These are phyloP conservation scores for Sarocladium strictum DNA, from an alignment of 2,329 filamentous ascomycete genomes.

Conservation along the genomic window DNA sequence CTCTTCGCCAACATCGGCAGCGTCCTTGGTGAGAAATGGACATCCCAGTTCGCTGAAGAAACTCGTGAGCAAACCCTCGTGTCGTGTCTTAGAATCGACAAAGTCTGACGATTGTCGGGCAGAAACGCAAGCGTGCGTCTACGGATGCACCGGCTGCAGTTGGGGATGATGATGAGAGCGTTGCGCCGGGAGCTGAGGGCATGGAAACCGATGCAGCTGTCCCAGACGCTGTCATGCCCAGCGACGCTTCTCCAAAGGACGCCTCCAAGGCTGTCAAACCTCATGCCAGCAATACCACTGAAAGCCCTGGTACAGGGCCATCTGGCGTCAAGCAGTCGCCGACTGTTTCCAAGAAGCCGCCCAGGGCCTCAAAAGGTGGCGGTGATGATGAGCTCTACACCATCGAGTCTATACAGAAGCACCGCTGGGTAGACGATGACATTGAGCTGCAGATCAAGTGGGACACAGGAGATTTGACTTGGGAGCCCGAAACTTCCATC, in stretches of 20 bases:
- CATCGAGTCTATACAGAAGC: background rate
- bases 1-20: background rate
- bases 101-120: no score
- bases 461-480: conserved; percentile 23
- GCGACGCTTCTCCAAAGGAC: no score
- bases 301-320: background rate
- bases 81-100: background rate
- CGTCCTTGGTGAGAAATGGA: background rate
- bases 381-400: background rate
- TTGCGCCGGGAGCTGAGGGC: no score
- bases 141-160: background rate
- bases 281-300: background rate
- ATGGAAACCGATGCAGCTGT: no score
- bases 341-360: background rate
- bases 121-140: background rate
- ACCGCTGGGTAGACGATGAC: conserved; percentile 23
- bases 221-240: no score
- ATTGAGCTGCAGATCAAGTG: conserved; percentile 27
- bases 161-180: no score
- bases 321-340: no score
- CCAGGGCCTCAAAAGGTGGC: background rate
- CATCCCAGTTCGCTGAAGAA: background rate
- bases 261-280: no score
- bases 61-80: no score
- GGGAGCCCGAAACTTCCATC: conserved; percentile 27